These are phyloP conservation scores for Plantago coronopus DNA, from an alignment of 305 asterid genomes.

Conservation along the genomic window DNA sequence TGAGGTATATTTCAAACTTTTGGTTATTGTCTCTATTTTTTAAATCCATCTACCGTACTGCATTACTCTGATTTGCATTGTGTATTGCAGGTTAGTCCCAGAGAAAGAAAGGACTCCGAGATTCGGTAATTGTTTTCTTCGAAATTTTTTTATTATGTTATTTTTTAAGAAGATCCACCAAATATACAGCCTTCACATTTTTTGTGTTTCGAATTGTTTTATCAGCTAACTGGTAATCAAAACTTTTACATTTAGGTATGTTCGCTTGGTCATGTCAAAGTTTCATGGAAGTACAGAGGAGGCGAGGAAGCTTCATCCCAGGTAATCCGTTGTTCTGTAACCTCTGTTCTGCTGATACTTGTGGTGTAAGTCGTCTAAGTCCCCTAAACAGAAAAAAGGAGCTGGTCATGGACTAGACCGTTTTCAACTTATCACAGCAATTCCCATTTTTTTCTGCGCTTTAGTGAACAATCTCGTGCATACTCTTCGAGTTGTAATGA, in stretches of 20 bases:
- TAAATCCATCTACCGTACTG: background rate
- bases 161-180: background rate
- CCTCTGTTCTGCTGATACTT: background rate
- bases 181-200: conserved; percentile 11
- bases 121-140: conserved; percentile 62
- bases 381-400: background rate
- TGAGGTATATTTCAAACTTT: conserved; percentile 51
- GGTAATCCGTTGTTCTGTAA: conserved; percentile 37
- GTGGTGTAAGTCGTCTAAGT: background rate
- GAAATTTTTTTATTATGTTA: conserved; percentile 14
- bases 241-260: conserved; percentile 56
- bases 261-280: conserved; percentile 86
- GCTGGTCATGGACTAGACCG: background rate
- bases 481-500: background rate
- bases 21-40: conserved; percentile 2
- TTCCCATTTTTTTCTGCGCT: no score
- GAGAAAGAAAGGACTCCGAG: conserved; percentile 94
- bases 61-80: conserved; percentile 22
- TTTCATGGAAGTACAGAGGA: conserved; percentile 45
- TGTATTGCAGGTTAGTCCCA: conserved; percentile 61
- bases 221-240: conserved; percentile 5
- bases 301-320: conserved; percentile 64
- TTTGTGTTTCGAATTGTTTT: background rate
- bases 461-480: no score
- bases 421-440: background rate